Percentiles rank a stretch among this genome's conserved stretches.
Conservation (phyloP, 208 protist species). For the Acanthamoeba rhysodes region DNA sequence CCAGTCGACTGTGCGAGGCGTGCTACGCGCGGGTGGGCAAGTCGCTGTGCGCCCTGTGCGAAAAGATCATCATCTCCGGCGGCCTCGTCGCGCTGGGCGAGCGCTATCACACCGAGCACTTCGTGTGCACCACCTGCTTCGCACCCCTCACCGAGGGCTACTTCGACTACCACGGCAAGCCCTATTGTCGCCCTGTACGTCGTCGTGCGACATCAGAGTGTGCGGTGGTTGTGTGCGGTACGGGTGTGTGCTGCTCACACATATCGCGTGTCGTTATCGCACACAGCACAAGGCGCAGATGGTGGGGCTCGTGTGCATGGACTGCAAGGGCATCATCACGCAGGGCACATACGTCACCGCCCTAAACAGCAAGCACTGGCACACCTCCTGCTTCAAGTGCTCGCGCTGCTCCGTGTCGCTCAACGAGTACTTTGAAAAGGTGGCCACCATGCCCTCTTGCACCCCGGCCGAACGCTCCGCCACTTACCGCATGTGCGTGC, state of each 20-base stretch:
- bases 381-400: slow-evolving; percentile 38
- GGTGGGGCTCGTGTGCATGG: background rate
- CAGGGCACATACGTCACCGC: slow-evolving; percentile 3
- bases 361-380: slow-evolving; percentile 12
- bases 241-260: too few relatives aligned
- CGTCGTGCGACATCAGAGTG: background rate
- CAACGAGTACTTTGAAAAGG: slow-evolving; percentile 33
- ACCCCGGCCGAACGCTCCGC: too few relatives aligned
- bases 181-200: background rate
- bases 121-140: slow-evolving; percentile 55
- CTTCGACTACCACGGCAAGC: slow-evolving; percentile 27
- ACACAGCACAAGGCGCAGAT: slow-evolving; percentile 11
- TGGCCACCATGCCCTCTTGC: background rate
- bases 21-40: background rate
- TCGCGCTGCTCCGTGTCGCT: background rate
- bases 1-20: background rate
- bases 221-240: too few relatives aligned
- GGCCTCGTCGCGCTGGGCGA: slow-evolving; percentile 7
- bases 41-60: background rate
- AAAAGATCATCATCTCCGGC: slow-evolving; percentile 7
- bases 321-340: background rate
- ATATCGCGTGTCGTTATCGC: too few relatives aligned
- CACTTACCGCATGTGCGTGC: too few relatives aligned
- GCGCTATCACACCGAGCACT: slow-evolving; percentile 42
- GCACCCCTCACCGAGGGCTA: slow-evolving; percentile 3